Evolutionary conservation across 345 rosid genomes (phyloP).

Genomic region (Aquilaria malaccensis): DNA sequence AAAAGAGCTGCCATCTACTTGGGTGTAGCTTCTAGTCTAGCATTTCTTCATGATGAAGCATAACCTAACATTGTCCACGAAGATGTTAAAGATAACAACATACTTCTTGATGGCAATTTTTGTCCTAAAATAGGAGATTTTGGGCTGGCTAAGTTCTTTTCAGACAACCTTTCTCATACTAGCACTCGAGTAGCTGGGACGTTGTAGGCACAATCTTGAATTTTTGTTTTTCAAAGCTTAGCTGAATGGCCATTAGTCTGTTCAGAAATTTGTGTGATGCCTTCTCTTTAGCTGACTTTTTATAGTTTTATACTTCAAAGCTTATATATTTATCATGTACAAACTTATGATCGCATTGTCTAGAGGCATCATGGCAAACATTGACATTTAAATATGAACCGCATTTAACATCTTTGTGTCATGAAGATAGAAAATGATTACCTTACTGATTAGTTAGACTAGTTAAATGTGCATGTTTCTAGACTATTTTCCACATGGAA

Average conservation of each 20-base stretch:
- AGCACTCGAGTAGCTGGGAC: slow-evolving; percentile 85
- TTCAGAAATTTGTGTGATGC: neutral
- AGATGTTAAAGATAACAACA: slow-evolving; percentile 73
- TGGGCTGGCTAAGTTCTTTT: slow-evolving; percentile 72
- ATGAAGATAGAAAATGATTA: too few relatives aligned
- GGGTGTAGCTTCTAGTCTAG: slow-evolving; percentile 61
- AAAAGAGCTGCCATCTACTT: slow-evolving; percentile 47
- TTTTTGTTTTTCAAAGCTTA: neutral
- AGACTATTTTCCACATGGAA: too few relatives aligned
- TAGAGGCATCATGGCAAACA: too few relatives aligned
- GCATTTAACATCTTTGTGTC: too few relatives aligned
- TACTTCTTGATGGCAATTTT: slow-evolving; percentile 54
- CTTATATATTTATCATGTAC: too few relatives aligned
- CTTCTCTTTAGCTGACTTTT: neutral
- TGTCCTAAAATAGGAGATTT: slow-evolving; percentile 71
- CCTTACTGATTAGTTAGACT: too few relatives aligned
- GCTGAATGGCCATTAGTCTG: neutral
- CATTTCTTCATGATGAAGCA: slow-evolving; percentile 64
- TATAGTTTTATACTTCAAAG: too few relatives aligned
- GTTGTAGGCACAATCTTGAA: slow-evolving; percentile 33
- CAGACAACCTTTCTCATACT: slow-evolving; percentile 63
- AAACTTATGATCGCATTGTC: too few relatives aligned
- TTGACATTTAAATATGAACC: too few relatives aligned
- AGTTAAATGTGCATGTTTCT: too few relatives aligned
- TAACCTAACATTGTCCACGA: slow-evolving; percentile 62